phyloP scores from a whole-genome alignment of 148 eudicot genomes.

The Vaccinium macrocarpon region DNA sequence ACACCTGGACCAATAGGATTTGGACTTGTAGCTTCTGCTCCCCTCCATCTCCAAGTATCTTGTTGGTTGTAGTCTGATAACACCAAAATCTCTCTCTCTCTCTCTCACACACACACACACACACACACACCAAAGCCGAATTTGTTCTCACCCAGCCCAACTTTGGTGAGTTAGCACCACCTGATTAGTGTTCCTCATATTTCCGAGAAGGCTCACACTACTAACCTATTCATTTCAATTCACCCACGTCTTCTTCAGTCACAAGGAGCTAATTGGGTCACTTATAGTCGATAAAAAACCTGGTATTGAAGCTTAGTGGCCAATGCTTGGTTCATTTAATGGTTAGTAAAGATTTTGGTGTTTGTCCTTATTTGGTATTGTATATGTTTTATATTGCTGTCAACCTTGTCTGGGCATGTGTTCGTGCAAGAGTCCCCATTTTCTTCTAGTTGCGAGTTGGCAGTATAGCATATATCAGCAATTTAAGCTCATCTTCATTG shows the following conservation, averaged over 20 bases:
- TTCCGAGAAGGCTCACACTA: background rate
- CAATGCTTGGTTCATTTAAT: background rate
- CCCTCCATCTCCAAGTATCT: background rate
- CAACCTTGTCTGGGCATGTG: background rate
- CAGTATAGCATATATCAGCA: background rate
- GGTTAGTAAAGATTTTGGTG: background rate
- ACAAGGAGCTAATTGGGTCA: background rate
- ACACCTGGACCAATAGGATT: background rate
- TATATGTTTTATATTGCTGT: background rate
- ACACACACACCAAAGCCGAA: background rate
- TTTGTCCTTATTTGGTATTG: background rate
- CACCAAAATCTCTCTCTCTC: background rate
- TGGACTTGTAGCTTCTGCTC: background rate
- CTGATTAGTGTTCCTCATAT: background rate
- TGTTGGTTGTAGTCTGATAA: background rate
- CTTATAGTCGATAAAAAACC: background rate
- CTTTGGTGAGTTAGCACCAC: background rate
- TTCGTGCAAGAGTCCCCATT: background rate
- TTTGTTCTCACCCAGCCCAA: background rate
- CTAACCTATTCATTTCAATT: background rate
- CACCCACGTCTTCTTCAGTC: background rate
- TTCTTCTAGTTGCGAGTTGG: background rate
- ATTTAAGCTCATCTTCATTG: background rate
- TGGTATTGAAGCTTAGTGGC: background rate
- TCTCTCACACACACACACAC: background rate